Base-by-base conservation (phyloP, 2,329 filamentous ascomycete species). In the Nemania serpens region DNA sequence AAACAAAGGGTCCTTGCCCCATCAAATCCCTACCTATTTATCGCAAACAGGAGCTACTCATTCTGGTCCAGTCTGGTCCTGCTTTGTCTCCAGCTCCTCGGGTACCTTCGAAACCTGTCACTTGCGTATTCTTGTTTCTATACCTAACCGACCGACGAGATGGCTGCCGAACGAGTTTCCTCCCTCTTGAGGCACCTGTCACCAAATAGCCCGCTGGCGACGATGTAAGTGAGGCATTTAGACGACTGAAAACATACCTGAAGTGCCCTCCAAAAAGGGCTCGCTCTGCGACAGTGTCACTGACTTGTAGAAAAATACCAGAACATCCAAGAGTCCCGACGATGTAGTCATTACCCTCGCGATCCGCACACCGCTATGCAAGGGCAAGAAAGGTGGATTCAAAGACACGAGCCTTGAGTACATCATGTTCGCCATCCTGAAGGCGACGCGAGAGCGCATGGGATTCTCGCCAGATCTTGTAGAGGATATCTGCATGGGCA, bases 321-420 rank as follows among this genome's bases (percentile, higher is more conserved):
- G 93, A 73, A 93, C 91, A 59, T 88, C 91, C 70, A 93, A 98
- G 82, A 96, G 96, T 77, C 87, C 93, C 69, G 94, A 98, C 75
- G 95, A 99, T 81, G 84, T 99, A 56, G 95, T 99, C 75, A 97
- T 98, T 74, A 99, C 95, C 7, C 86, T 96, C 60, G 94, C 94
- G 29, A 82, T 93, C 71, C 91, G 95, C 58, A 97, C 94, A 29
- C 93, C 95, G 0, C 84, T 99, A 64, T 84, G 89, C 74, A 98
- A 97, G 81, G 93, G 86, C 54, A 84, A 84, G 75, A 97, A 97
- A 84, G 94, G 95, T 67, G 92, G 93, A 43, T 90, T 99, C 82
- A 98, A 97, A 82, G 94, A 99, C 76, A 96, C 93, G 5, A 85
- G 84, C 42, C 86, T 98, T 65, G 95, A 99, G 77, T 94, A 89